Percentiles rank a stretch among this genome's conserved stretches.
These are phyloP conservation scores for Aspergillaceae sp. DNA, from an alignment of 2,329 filamentous ascomycete species.

Conservation along the genomic window DNA sequence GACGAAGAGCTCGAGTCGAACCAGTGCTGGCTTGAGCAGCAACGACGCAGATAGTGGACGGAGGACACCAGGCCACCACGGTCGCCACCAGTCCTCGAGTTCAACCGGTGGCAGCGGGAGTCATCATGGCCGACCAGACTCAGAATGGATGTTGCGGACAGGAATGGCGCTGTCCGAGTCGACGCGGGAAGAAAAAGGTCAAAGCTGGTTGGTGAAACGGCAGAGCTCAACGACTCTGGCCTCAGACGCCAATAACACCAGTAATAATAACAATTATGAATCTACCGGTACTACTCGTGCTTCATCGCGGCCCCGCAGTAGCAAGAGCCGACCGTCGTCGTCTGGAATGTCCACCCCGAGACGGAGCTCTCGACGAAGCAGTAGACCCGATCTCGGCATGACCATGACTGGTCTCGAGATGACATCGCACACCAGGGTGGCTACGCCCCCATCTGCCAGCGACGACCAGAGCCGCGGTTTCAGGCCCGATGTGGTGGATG, in stretches of 20 bases:
- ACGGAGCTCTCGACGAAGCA: slow-evolving; percentile 25
- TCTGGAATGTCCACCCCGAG: slow-evolving; percentile 33
- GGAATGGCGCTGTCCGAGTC: slow-evolving; percentile 49
- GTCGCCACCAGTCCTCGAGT: slow-evolving; percentile 1
- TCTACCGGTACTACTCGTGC: background rate
- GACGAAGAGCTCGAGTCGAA: slow-evolving; percentile 27
- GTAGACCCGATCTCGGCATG: slow-evolving; percentile 9
- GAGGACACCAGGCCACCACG: background rate
- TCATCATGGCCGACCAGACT: slow-evolving; percentile 21
- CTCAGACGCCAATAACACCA: slow-evolving; percentile 29
- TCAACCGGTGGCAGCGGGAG: slow-evolving; percentile 4
- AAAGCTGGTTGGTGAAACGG: slow-evolving; percentile 51
- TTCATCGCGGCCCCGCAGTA: slow-evolving; percentile 3
- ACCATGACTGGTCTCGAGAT: slow-evolving; percentile 11
- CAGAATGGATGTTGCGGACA: slow-evolving; percentile 53
- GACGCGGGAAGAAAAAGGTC: slow-evolving; percentile 53
- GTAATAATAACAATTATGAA: slow-evolving; percentile 6
- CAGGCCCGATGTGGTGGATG: slow-evolving; percentile 45
- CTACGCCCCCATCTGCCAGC: slow-evolving; percentile 2
- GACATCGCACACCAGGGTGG: slow-evolving; percentile 5
- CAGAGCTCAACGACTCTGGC: slow-evolving; percentile 49
- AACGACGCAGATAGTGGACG: slow-evolving; percentile 10
- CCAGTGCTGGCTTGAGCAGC: slow-evolving; percentile 1
- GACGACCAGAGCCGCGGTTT: slow-evolving; percentile 12
- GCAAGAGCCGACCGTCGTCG: slow-evolving; percentile 10